Evolutionary conservation across 345 rosid genomes (phyloP), one percentile per base, ranked within the genome.

Genomic region (Eucalyptus pauciflora): DNA sequence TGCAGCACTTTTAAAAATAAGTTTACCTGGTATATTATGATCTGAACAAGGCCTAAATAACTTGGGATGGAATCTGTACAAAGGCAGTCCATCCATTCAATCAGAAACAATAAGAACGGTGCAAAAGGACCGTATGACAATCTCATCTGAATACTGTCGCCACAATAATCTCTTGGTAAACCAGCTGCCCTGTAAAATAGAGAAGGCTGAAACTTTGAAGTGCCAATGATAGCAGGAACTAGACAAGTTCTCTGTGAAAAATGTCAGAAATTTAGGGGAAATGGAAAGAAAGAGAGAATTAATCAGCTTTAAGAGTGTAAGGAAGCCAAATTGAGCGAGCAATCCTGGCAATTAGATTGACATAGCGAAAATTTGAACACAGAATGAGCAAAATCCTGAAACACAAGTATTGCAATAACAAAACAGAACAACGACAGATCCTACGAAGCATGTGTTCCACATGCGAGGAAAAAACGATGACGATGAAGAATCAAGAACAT

Each of bases 21-120:
- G 86, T 88, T 76, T 54, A 94, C 97, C 96, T 95, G 95, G 91
- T 92, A 92, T 85, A 96, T 92, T 67, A 95, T 94, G 62, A 94
- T 86, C 89, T 92, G 93, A 90, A 96, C 94, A 41, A 96, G 93
- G 87, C 96, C 98, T 90, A 94, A 92, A 86, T 88, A 94, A 79
- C 88, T 92, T 49, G 96, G 96, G 45, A 96, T 91, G 22, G 93
- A 69, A 91, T 93, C 97, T 45, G 95, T 94, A 89, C 95, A 95
- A 25, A 95, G 90, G 90, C 87, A 95, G 88, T 95, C 96, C 95
- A 94, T 93, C 98, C 97, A 96, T 91, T 95, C 94, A 56, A 94
- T 90, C 89, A 94, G 89, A 91, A 93, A 95, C 88, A 95, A 89
- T 85, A 94, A 86, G 71, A 94, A 88, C 12, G 94, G 97, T 14